Conservation (phyloP, 1,284 basidiomycete species). For the Leccinum huronense region DNA sequence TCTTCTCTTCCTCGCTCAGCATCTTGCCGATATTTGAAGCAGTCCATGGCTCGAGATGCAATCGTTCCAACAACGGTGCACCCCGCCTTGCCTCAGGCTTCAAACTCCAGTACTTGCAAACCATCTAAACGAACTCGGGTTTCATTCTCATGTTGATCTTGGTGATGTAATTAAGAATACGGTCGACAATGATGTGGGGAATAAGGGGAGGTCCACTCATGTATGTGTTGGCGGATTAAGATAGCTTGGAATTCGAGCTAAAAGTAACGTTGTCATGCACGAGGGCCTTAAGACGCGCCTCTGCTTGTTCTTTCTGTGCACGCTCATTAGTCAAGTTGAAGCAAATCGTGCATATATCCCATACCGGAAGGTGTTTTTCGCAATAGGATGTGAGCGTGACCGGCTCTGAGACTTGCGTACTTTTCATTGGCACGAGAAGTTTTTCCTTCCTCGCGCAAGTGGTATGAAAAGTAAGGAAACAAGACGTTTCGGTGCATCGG, state of each 20-base stretch:
- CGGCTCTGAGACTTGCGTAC: slow-evolving; percentile 68
- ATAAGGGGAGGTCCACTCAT: slow-evolving; percentile 76
- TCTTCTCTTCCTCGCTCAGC: slow-evolving; percentile 82
- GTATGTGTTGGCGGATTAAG: slow-evolving; percentile 77
- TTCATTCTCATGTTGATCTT: slow-evolving; percentile 79
- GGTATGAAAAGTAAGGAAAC: slow-evolving; percentile 93
- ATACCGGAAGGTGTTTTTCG: slow-evolving; percentile 85
- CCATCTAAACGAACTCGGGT: slow-evolving; percentile 69
- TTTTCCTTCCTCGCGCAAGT: slow-evolving; percentile 91
- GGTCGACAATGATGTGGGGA: slow-evolving; percentile 70
- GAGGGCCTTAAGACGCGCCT: slow-evolving; percentile 57
- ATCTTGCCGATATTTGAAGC: slow-evolving; percentile 63
- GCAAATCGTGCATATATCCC: slow-evolving; percentile 30
- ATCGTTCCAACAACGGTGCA: slow-evolving; percentile 88
- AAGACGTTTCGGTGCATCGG: slow-evolving; percentile 90
- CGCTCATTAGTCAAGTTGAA: slow-evolving; percentile 10
- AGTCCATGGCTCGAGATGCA: slow-evolving; percentile 98
- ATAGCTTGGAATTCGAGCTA: slow-evolving; percentile 44
- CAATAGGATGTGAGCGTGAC: slow-evolving; percentile 77
- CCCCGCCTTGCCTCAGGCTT: slow-evolving; percentile 92
- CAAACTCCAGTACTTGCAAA: slow-evolving; percentile 95
- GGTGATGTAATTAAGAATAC: slow-evolving; percentile 75
- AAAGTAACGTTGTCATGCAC: slow-evolving; percentile 45
- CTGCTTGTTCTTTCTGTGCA: slow-evolving; percentile 64
- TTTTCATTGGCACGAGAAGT: slow-evolving; percentile 85